phyloP scores from a whole-genome alignment of 2,329 filamentous ascomycete genomes.

The Colletotrichum trifolii region DNA sequence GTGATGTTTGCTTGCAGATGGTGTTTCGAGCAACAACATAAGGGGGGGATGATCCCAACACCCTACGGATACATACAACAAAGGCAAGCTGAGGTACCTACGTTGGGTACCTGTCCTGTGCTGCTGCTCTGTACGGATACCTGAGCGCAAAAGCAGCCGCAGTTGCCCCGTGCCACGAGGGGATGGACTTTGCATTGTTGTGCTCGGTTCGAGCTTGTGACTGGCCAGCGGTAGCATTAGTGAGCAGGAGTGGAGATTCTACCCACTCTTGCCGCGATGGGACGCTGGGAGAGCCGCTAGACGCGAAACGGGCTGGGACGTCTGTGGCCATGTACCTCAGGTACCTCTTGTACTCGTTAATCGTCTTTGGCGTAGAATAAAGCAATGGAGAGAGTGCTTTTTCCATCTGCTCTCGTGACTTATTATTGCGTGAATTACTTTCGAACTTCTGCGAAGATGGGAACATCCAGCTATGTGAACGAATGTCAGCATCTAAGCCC shows the following conservation, averaged over 20 bases:
- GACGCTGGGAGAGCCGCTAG: conserved; percentile 20
- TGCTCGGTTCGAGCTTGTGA: conserved; percentile 18
- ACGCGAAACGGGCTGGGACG: conserved; percentile 23
- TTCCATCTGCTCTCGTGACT: background rate
- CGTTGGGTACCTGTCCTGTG: too few relatives aligned
- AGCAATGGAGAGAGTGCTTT: background rate
- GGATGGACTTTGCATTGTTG: conserved; percentile 1
- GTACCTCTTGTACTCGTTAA: background rate
- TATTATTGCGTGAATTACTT: too few relatives aligned
- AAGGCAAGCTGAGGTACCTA: too few relatives aligned
- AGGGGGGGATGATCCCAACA: conserved; percentile 30
- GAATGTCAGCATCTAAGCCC: too few relatives aligned
- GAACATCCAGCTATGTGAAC: too few relatives aligned
- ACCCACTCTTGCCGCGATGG: conserved; percentile 14
- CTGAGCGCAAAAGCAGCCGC: background rate
- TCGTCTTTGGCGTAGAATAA: too few relatives aligned
- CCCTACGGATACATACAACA: too few relatives aligned
- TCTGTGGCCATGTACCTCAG: background rate
- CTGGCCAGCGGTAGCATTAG: conserved; percentile 6
- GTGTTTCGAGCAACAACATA: conserved; percentile 25
- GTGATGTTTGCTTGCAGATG: conserved; percentile 12
- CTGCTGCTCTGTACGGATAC: too few relatives aligned
- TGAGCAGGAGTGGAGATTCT: conserved; percentile 4
- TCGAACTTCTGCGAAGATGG: too few relatives aligned
- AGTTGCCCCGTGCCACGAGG: conserved; percentile 31